A percentile compares a stretch with the other conserved stretches of the same genome.
Evolutionary conservation across 176 grass and related monocot species (phyloP).

Genomic region (Dendrocalamus sinicus): DNA sequence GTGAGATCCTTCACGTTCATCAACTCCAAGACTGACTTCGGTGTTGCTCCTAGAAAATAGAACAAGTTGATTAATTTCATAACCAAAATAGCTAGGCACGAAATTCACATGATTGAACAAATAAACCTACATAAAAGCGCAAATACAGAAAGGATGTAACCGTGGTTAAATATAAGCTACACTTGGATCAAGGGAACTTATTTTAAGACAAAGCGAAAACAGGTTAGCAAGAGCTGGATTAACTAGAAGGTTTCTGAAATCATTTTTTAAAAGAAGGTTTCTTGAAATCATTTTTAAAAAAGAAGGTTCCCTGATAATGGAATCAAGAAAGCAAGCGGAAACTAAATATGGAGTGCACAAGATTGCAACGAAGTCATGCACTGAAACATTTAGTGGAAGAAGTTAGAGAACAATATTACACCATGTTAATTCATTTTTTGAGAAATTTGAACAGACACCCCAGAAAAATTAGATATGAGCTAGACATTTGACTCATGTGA

Average conservation of each 20-base stretch:
- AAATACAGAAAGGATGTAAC: no score
- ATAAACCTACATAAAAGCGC: not conserved
- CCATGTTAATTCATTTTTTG: not conserved
- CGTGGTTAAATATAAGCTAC: slow-evolving; percentile 1
- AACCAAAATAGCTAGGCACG: not conserved
- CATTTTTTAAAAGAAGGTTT: not conserved
- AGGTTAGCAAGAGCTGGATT: not conserved
- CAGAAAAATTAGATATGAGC: not conserved
- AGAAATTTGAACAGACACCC: not conserved
- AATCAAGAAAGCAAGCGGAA: not conserved
- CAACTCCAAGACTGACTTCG: slow-evolving; percentile 94
- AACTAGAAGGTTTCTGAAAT: not conserved
- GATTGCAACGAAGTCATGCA: not conserved
- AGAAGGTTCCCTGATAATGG: not conserved
- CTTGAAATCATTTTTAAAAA: not conserved
- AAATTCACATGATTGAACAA: not conserved
- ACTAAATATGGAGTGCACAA: not conserved
- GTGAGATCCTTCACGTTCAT: slow-evolving; percentile 99
- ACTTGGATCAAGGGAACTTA: not conserved
- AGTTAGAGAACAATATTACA: not conserved
- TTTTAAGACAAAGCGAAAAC: not conserved
- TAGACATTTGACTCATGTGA: slow-evolving; percentile 5
- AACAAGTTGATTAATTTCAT: not conserved
- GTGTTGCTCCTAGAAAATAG: slow-evolving; percentile 74
- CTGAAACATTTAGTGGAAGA: not conserved